Evolutionary conservation across 495 filamentous ascomycete species (phyloP).

Genomic region (Rhypophila decipiens): DNA sequence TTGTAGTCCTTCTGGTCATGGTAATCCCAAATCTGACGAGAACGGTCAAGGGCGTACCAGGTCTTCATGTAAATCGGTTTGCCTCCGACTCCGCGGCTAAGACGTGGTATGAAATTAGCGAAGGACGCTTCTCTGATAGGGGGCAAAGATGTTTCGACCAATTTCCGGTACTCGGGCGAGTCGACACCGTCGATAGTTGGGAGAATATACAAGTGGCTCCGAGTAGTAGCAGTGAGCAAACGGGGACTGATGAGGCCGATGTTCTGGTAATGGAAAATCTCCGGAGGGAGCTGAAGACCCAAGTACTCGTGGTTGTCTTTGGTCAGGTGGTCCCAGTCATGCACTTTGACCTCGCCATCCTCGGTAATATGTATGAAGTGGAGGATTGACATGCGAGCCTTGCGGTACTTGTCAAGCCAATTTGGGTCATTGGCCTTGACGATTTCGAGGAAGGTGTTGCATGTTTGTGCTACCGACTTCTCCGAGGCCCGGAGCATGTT

Average conservation of each 20-base stretch:
- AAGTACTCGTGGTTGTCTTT: conserved; percentile 82
- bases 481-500: conserved; percentile 64
- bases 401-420: conserved; percentile 80
- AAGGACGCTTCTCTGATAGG: conserved; percentile 69
- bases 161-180: conserved; percentile 70
- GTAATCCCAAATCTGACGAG: conserved; percentile 55
- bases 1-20: conserved; percentile 52
- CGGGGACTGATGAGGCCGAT: conserved; percentile 73
- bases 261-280: conserved; percentile 88
- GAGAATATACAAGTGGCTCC: conserved; percentile 64
- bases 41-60: conserved; percentile 75
- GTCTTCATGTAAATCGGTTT: conserved; percentile 68
- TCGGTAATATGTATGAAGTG: conserved; percentile 77
- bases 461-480: conserved; percentile 54
- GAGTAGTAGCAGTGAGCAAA: conserved; percentile 72
- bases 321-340: conserved; percentile 63
- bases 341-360: conserved; percentile 65
- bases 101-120: conserved; percentile 64
- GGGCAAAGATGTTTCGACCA: conserved; percentile 65
- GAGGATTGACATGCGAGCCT: conserved; percentile 74
- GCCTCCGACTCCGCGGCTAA: conserved; percentile 73
- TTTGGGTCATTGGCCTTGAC: conserved; percentile 59
- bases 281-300: conserved; percentile 80
- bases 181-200: conserved; percentile 78
- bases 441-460: conserved; percentile 65